Base-by-base conservation (phyloP, 2,329 filamentous ascomycete species). In the Cadophora sp. region DNA sequence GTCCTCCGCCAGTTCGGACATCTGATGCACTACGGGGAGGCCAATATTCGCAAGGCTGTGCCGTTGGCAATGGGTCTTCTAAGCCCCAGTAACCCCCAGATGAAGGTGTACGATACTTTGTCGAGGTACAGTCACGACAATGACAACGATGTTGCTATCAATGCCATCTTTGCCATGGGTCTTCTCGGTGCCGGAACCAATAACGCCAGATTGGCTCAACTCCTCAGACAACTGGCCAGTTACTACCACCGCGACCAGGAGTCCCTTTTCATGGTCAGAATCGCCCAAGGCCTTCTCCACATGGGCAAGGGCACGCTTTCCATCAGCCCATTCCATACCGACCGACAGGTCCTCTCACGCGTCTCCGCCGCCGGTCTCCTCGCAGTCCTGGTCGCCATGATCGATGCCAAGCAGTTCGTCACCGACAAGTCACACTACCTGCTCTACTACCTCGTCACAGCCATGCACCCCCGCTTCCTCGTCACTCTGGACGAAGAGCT, bases 301-400 rank as follows among this genome's bases (percentile, higher is more conserved):
- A 98, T 98, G 94, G 97, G 97, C 83, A 99, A 99, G 85, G 96
- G 97, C 74, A 98, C 96, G 3, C 88, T 99, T 78, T 92, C 94
- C 3, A 87, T 98, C 77, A 98, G 93, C 81, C 96, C 96, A n/a
- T 99, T 99, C 91, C 96, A 99, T 84, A 97, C 95, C 22, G 97
- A 99, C 79, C 92, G 97, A 68, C 94, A 97, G 81, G 93, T 99
- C 27, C 87, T 99, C 65, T 99, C 96, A 2, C 89, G 92, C 70
- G 97, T 99, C 43, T 91, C 94, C 27, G 91, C 95, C 29, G 93
- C 94, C 19, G 95, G 96, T 75, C 86, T 99, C 58, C 87, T 99
- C 67, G 91, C 95, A 14, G 94, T 97, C 29, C 87, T 97, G 55
- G 90, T 99, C 59, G 92, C 95, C 72, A 90, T 99, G 85, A 96